Base-by-base conservation (phyloP, 2,329 filamentous ascomycete species). In the Furcasterigmium sp. region DNA sequence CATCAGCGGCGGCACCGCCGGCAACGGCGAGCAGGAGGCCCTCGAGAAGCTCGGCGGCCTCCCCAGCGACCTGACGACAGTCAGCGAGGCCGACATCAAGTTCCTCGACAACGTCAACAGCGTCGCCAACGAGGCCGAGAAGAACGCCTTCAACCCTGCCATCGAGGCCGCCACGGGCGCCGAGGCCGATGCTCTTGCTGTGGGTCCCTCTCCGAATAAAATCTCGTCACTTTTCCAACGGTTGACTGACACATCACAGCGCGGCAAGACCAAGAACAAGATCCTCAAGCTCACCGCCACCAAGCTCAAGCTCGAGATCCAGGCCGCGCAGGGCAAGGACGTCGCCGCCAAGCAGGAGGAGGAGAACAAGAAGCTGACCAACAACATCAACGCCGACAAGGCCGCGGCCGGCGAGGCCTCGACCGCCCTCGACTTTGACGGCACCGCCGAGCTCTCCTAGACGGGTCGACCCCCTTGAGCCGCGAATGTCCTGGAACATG, bases 201-300 rank as follows among this genome's bases (percentile, higher is more conserved):
- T 66, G 54, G 28, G 50, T 32, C 0, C n/a, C 19, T 3, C 14
- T 8, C 3, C 13, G 28, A 14, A 3, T 18, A 3, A 29, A 10
- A 4, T 11, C 20, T 13, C 19, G n/a, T n/a, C n/a, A n/a, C n/a
- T n/a, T n/a, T n/a, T 0, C 36, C 7, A 17, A 26, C 26, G 32
- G 15, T 11, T 18, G 21, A 8, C 15, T 1, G 1, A 5, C n/a
- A 29, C 26, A 9, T 20, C 8, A 29, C 43, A 72, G 68, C 64
- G 68, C 42, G 74, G 74, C 54, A 78, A 79, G 63, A 78, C 71
- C 47, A 76, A 76, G 70, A 79, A 78, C 68, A 80, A 80, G 63
- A 72, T 80, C 14, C 59, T 80, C 41, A 80, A 80, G 63, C 63
- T 80, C 48, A 70, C 68, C 30, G 71, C 74, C 21, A 72, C 72